A percentile compares a stretch with the other conserved stretches of the same genome.
phyloP scores from a whole-genome alignment of 331 rosid genomes.

The Cydonia oblonga region DNA sequence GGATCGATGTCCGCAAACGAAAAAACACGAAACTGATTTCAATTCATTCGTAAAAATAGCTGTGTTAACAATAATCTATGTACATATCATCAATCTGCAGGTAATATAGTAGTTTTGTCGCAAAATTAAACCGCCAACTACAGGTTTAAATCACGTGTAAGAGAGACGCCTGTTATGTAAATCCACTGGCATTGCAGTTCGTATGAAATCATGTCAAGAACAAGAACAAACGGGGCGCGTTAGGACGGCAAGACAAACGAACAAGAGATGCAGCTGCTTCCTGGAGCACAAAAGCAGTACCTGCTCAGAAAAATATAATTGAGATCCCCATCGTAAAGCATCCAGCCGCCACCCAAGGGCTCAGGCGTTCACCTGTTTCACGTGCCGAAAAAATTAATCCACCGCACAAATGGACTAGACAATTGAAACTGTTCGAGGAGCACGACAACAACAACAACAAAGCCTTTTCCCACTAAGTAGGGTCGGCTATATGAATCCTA shows the following conservation, averaged over 20 bases:
- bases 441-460: neutral
- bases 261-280: neutral
- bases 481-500: too few species aligned
- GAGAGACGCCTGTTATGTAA: neutral
- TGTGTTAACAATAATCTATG: neutral
- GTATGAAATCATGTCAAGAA: neutral
- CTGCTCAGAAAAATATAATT: slow-evolving; percentile 35
- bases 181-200: neutral
- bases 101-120: too few species aligned
- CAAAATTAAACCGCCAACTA: neutral
- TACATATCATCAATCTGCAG: too few species aligned
- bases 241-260: neutral
- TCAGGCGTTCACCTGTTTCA: slow-evolving; percentile 46
- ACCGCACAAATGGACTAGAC: neutral
- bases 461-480: too few species aligned
- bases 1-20: too few species aligned
- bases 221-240: neutral
- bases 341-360: slow-evolving; percentile 59
- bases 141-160: neutral
- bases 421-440: slow-evolving; percentile 1
- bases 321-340: slow-evolving; percentile 53
- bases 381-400: neutral
- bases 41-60: neutral
- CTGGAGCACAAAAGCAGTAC: neutral
- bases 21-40: neutral